Evolutionary conservation across 768 basidiomycete species (phyloP).

Genomic region (Pisolithus marmoratus): DNA sequence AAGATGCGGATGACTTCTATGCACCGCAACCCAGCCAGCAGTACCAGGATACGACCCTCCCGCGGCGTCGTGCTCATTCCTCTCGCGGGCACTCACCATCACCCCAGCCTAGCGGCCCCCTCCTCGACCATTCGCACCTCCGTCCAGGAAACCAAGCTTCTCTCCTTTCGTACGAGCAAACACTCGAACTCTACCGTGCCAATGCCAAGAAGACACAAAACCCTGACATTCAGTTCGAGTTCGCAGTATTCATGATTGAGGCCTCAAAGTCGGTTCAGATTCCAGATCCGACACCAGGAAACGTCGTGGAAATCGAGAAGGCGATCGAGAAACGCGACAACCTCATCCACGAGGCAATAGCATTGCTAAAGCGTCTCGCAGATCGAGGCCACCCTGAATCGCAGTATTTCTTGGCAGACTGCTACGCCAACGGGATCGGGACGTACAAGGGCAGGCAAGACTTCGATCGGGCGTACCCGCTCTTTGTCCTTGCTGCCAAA

Average conservation of each 20-base stretch:
- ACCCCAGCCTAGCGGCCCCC: constrained; percentile 42
- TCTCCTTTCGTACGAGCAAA: constrained; percentile 91
- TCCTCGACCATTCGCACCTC: constrained; percentile 89
- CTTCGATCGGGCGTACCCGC: constrained; percentile 94
- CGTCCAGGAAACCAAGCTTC: constrained; percentile 90
- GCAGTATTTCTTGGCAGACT: constrained; percentile 97
- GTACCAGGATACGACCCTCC: constrained; percentile 26
- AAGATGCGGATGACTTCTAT: constrained; percentile 41
- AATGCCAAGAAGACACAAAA: constrained; percentile 99
- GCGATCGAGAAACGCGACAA: constrained; percentile 81
- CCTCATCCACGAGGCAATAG: constrained; percentile 81
- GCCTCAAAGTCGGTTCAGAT: constrained; percentile 87
- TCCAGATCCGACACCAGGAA: constrained; percentile 61
- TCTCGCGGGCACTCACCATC: constrained; percentile 64
- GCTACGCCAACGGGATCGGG: constrained; percentile 97
- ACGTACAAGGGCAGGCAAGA: constrained; percentile 88
- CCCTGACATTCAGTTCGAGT: constrained; percentile 96
- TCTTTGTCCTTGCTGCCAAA: constrained; percentile 94
- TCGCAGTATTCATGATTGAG: constrained; percentile 98
- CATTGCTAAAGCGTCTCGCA: constrained; percentile 83
- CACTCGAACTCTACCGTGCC: constrained; percentile 92
- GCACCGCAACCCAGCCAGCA: constrained; percentile 9
- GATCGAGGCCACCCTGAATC: constrained; percentile 92
- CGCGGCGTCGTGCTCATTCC: constrained; percentile 45
- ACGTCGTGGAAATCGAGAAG: constrained; percentile 76